A percentile compares a stretch with the other conserved stretches of the same genome.
phyloP scores from a whole-genome alignment of 2,329 filamentous ascomycete species.

The Tolypocladium amazonense region DNA sequence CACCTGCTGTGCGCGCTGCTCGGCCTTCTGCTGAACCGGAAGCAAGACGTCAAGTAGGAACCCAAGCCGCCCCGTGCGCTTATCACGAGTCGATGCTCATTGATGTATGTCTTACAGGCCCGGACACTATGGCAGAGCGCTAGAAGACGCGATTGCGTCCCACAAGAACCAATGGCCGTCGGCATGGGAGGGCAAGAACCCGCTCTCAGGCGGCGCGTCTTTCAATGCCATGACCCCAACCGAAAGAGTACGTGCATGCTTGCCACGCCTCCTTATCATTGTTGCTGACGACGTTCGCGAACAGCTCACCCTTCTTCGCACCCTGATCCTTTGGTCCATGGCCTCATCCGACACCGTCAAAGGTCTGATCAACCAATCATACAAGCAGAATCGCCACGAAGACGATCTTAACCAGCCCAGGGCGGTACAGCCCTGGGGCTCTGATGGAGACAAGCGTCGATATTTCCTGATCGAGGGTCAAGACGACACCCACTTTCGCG shows the following conservation, averaged over 20 bases:
- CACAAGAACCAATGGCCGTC: slow-evolving; percentile 83
- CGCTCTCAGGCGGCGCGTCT: slow-evolving; percentile 65
- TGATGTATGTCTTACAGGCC: slow-evolving; percentile 43
- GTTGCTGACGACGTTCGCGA: slow-evolving; percentile 5
- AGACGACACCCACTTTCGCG: slow-evolving; percentile 86
- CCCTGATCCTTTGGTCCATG: slow-evolving; percentile 79
- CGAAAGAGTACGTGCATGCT: slow-evolving; percentile 53
- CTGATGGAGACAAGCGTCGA: slow-evolving; percentile 78
- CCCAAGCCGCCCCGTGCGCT: neutral
- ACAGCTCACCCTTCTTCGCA: slow-evolving; percentile 73
- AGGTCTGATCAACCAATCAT: slow-evolving; percentile 71
- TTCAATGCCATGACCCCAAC: slow-evolving; percentile 76
- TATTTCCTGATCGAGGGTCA: slow-evolving; percentile 92
- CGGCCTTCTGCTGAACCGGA: slow-evolving; percentile 82
- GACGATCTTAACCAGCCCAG: slow-evolving; percentile 73
- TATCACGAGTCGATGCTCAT: slow-evolving; percentile 5
- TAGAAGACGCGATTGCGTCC: slow-evolving; percentile 83
- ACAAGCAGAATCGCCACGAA: slow-evolving; percentile 80
- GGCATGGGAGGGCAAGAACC: slow-evolving; percentile 74
- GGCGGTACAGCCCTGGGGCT: slow-evolving; percentile 84
- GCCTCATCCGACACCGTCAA: slow-evolving; percentile 79
- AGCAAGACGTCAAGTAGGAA: slow-evolving; percentile 90
- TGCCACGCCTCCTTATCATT: neutral
- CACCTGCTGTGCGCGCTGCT: slow-evolving; percentile 82
- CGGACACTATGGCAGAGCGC: slow-evolving; percentile 82